phyloP scores from a whole-genome alignment of 306 rosid species.

The Vachellia pachyceras region DNA sequence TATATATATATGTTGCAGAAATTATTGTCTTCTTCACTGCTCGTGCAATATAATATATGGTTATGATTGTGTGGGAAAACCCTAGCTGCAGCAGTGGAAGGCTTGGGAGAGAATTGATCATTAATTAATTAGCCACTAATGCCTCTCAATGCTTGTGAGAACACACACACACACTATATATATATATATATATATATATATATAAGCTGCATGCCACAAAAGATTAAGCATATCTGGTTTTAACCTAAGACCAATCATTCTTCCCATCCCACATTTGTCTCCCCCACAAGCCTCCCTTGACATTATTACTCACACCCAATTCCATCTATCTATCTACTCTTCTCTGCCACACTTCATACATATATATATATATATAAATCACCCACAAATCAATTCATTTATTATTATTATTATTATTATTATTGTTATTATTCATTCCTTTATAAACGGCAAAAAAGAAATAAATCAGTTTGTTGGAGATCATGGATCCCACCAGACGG shows the following conservation, averaged over 20 bases:
- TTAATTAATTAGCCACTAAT: too few species aligned
- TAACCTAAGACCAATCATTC: conserved; percentile 32
- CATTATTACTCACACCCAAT: conserved; percentile 12
- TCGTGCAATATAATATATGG: neutral
- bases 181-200: too few species aligned
- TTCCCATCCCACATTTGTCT: conserved; percentile 6
- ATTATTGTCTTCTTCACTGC: conserved; percentile 7
- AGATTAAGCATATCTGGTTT: neutral
- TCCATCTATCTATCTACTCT: neutral
- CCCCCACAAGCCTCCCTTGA: conserved; percentile 1
- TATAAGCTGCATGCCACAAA: conserved; percentile 36
- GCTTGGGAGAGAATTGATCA: conserved; percentile 17
- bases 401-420: neutral
- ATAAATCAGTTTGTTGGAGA: neutral
- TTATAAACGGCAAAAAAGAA: neutral
- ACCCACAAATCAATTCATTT: neutral
- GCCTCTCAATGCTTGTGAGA: neutral
- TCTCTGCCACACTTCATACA: neutral
- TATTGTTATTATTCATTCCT: neutral
- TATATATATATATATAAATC: too few species aligned
- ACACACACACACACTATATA: neutral
- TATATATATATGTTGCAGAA: neutral
- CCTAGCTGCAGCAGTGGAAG: neutral
- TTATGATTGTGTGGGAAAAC: neutral
- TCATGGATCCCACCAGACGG: conserved; percentile 3